These are phyloP conservation scores for Solidago caesia DNA, from an alignment of 129 eudicot genomes.

Conservation along the genomic window DNA sequence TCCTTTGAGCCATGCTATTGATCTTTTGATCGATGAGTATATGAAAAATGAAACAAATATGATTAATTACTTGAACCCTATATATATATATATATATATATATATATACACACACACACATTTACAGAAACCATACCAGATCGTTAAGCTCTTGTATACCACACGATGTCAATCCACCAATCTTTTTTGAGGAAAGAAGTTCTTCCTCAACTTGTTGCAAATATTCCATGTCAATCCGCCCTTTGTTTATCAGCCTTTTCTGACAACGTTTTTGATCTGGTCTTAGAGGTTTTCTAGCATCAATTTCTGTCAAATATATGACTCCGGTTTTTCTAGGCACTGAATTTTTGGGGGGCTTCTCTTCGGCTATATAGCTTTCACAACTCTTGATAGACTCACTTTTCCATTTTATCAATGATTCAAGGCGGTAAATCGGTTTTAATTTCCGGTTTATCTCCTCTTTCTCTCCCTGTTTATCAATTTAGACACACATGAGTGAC, in stretches of 20 bases:
- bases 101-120: background rate
- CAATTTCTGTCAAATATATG: background rate
- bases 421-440: too few species aligned
- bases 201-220: conserved; percentile 25
- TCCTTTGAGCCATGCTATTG: conserved; percentile 19
- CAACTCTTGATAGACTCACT: background rate
- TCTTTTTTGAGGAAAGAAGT: conserved; percentile 10
- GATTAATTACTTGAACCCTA: too few species aligned
- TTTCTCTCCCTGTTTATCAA: background rate
- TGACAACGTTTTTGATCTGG: conserved; percentile 22
- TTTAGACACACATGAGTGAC: background rate
- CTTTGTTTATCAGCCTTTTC: conserved; percentile 23
- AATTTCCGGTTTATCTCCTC: background rate
- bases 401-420: background rate
- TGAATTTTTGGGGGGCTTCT: background rate
- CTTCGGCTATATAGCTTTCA: background rate
- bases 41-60: background rate
- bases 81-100: too few species aligned
- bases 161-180: background rate
- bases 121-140: conserved; percentile 6
- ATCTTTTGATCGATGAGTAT: background rate
- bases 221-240: conserved; percentile 16
- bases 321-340: background rate
- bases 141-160: conserved; percentile 8
- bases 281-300: background rate